Conservation (phyloP, 179 eudicot genomes). For the Heliamphora pulchella region DNA sequence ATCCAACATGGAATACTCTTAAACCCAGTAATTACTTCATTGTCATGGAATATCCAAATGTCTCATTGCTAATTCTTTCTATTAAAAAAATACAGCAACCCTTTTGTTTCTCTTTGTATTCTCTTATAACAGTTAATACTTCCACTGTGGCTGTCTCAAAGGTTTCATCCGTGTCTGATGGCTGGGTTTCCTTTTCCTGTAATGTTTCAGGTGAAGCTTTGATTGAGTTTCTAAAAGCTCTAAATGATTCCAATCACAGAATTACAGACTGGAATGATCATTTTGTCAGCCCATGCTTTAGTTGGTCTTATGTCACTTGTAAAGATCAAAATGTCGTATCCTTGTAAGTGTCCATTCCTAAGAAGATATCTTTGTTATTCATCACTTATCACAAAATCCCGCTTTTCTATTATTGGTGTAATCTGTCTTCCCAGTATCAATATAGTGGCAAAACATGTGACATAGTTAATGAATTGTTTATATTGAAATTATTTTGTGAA, state of each 20-base stretch:
- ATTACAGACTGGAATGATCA: conserved; percentile 55
- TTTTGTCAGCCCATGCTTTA: conserved; percentile 79
- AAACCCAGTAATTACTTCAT: not conserved
- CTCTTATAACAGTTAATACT: not conserved
- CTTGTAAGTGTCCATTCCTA: conserved; percentile 43
- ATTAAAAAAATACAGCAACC: not conserved
- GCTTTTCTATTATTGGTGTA: not conserved
- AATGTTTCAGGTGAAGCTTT: conserved; percentile 68
- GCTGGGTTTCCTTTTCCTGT: conserved; percentile 13
- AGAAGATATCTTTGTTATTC: not conserved
- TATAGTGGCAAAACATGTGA: not conserved
- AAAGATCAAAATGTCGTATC: conserved; percentile 59
- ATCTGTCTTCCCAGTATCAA: not conserved
- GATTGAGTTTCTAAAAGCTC: conserved; percentile 41
- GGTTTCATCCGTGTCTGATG: conserved; percentile 11
- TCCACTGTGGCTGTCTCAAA: not conserved
- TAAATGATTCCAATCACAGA: conserved; percentile 56
- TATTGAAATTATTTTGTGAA: conserved; percentile 1
- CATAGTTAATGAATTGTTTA: not conserved
- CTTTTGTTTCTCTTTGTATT: not conserved
- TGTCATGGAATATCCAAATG: not conserved
- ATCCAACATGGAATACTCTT: not conserved
- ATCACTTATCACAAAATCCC: not conserved
- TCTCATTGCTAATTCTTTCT: not conserved
- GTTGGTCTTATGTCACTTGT: conserved; percentile 88